Base-by-base conservation (phyloP, 257 asterid species). In the Ocimum tenuiflorum region DNA sequence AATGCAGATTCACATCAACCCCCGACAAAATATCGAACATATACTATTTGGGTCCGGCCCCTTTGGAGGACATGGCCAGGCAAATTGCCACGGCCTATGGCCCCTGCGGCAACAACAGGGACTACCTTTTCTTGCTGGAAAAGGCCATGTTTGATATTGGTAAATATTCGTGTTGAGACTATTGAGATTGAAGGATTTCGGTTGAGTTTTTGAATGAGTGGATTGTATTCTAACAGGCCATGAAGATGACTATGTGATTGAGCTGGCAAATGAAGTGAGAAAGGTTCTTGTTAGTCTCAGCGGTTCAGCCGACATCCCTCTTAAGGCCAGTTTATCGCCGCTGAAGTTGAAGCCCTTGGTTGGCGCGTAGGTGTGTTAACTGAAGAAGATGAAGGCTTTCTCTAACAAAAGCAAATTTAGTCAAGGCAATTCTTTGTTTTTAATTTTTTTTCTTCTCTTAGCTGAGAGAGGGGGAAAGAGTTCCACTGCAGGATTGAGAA, bases 51-150 rank as follows among this genome's bases (percentile, higher is more conserved):
- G 99, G 99, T 23, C 97, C 97, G 27, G 97, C 97, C 9, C 97
- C 95, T 0, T 53, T 92, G 83, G 95, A 92, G 63, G 95, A 80
- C 64, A 85, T 87, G 94, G 94, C 90, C 56, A 69, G 84, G 64
- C 99, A 92, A 78, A 92, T 92, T 19, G 98, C 98, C 4, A 89
- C 94, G 4, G 96, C 98, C n/a, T 24, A 33, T 63, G 98, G 98
- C 45, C 98, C 99, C 3, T 84, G 86, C 7, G 97, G 99, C 58
- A 86, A 89, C 75, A 92, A 92, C 75, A 81, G 88, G 81, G 95
- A 89, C 49, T 89, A 92, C 81, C 73, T 92, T 42, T 92, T 92
- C 86, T 64, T 76, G 74, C 58, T 89, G 75, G 97, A 89, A 60
- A 87, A 89, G 76, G 97, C 99, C 72, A 51, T 92, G 85, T 79